Evolutionary conservation across 768 basidiomycete species (phyloP).

Genomic region (Antrodiella citrinella): DNA sequence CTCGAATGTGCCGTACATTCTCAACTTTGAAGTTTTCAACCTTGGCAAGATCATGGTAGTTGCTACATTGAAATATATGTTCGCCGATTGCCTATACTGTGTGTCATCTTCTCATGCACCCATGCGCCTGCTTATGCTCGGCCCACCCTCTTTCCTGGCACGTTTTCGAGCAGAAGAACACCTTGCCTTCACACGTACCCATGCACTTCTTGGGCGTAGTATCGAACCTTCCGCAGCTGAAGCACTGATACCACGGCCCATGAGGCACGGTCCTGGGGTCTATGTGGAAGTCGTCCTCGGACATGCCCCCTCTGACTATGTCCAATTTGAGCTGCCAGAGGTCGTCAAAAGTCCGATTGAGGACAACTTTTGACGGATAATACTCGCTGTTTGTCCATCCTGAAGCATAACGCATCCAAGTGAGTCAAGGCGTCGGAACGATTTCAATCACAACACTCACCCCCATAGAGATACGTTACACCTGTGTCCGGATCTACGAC

Average conservation of each 20-base stretch:
- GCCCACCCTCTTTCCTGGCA: slow-evolving; percentile 5
- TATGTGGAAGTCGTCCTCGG: slow-evolving; percentile 25
- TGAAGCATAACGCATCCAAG: neutral
- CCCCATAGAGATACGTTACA: slow-evolving; percentile 25
- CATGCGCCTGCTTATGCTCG: slow-evolving; percentile 3
- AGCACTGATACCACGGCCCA: slow-evolving; percentile 33
- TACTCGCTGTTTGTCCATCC: slow-evolving; percentile 29
- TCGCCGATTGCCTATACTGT: no score
- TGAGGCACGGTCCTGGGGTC: slow-evolving; percentile 24
- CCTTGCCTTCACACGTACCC: slow-evolving; percentile 16
- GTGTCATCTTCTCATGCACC: no score
- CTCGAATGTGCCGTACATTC: no score
- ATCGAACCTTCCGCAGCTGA: slow-evolving; percentile 27
- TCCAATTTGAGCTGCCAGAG: slow-evolving; percentile 30
- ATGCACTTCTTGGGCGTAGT: slow-evolving; percentile 28
- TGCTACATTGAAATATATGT: no score
- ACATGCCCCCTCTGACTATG: slow-evolving; percentile 24
- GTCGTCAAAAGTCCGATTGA: slow-evolving; percentile 25
- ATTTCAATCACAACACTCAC: neutral
- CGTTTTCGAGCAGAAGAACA: slow-evolving; percentile 6
- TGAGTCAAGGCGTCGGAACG: neutral
- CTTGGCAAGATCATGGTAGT: no score
- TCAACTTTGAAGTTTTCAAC: no score
- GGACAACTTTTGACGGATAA: slow-evolving; percentile 19
- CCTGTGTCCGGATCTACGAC: slow-evolving; percentile 25